Conservation (phyloP, 768 basidiomycete species). For the Lentinula aciculospora region DNA sequence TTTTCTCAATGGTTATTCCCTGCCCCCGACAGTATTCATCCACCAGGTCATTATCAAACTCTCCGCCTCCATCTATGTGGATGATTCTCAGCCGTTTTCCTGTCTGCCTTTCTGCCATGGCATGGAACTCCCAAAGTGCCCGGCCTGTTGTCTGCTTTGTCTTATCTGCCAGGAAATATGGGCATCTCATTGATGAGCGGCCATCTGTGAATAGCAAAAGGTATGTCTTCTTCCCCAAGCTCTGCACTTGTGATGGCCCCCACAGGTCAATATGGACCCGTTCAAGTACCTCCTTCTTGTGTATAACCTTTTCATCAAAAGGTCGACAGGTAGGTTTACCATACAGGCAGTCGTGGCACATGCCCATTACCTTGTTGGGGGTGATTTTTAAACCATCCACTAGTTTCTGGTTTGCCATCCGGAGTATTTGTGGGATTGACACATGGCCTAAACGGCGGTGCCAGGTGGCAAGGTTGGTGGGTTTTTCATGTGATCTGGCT, state of each 20-base stretch:
- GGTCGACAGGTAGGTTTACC: constrained; percentile 16
- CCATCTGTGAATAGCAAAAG: constrained; percentile 20
- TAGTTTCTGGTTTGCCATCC: not conserved
- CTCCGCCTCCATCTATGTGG: too few relatives aligned
- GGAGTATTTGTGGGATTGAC: not conserved
- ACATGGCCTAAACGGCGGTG: not conserved
- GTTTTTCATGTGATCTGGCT: not conserved
- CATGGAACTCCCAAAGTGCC: constrained; percentile 13
- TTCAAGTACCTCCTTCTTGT: constrained; percentile 13
- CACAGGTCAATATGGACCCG: constrained; percentile 19
- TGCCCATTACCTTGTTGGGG: not conserved
- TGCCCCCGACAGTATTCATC: constrained; percentile 8
- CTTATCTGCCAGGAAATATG: constrained; percentile 19
- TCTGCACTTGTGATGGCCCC: constrained; percentile 15
- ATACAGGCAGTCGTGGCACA: constrained; percentile 22
- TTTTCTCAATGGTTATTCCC: constrained; percentile 18
- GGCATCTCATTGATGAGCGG: constrained; percentile 8
- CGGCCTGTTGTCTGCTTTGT: constrained; percentile 8
- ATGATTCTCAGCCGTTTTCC: constrained; percentile 12
- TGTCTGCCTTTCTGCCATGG: constrained; percentile 15
- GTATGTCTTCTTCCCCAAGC: constrained; percentile 13
- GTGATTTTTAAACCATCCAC: not conserved
- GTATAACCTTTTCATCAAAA: constrained; percentile 15
- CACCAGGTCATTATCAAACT: too few relatives aligned
- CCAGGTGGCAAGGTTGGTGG: not conserved